These are phyloP conservation scores for Tritrichomonas musculus DNA, from an alignment of 208 protist species.

Conservation along the genomic window DNA sequence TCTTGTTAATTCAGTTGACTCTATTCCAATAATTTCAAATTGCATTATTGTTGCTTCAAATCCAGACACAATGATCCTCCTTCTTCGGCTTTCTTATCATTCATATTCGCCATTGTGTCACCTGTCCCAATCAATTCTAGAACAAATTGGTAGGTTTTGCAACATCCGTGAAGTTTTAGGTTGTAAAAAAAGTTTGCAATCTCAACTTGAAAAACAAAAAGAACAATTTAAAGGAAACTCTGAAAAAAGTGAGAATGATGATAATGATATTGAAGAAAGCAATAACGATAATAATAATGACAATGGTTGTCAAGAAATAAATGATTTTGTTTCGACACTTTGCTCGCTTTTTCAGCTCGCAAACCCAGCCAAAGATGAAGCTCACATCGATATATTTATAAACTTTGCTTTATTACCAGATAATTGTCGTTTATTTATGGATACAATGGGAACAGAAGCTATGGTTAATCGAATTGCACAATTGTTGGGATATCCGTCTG, in stretches of 20 bases:
- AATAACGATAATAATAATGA: no score
- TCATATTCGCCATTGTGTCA: background rate
- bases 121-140: background rate
- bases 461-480: background rate
- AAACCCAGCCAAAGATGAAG: background rate
- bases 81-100: background rate
- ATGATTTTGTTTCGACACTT: background rate
- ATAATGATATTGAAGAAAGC: no score
- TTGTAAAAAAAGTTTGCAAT: background rate
- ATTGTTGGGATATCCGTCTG: background rate
- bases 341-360: background rate
- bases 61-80: background rate
- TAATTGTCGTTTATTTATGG: slow-evolving; percentile 16
- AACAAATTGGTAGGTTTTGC: background rate
- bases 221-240: no score
- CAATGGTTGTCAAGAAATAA: no score
- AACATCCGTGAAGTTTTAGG: no score
- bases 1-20: background rate
- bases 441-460: background rate
- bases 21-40: background rate
- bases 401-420: background rate
- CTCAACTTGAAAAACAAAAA: background rate
- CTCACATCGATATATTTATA: background rate
- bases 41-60: background rate
- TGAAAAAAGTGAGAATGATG: no score